Evolutionary conservation across 768 basidiomycete genomes (phyloP).

Genomic region (Cystofilobasidium macerans): DNA sequence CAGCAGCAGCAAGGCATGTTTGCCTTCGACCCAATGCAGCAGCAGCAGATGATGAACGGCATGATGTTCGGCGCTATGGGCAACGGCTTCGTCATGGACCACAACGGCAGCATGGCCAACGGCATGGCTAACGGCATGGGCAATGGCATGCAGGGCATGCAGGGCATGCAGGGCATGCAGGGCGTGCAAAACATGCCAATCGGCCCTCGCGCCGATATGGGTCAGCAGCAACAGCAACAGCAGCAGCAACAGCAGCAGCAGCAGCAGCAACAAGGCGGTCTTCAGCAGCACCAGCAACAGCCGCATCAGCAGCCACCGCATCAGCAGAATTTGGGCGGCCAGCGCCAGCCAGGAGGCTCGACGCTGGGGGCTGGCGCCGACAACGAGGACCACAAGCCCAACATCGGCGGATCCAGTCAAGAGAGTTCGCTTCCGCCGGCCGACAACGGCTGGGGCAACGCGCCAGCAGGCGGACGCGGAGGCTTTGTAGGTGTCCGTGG

Average conservation of each 20-base stretch:
- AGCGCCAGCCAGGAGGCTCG: background rate
- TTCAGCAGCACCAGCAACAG: background rate
- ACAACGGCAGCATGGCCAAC: background rate
- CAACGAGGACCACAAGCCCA: too few species aligned
- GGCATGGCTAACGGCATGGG: too few species aligned
- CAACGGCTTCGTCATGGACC: background rate
- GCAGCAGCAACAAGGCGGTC: background rate
- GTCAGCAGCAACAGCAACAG: background rate
- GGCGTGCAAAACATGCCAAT: too few species aligned
- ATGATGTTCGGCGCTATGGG: background rate
- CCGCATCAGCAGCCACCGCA: constrained; percentile 4
- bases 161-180: too few species aligned
- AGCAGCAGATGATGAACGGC: constrained; percentile 4
- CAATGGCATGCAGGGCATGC: background rate
- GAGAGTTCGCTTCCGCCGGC: background rate
- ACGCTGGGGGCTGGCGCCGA: background rate
- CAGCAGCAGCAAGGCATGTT: constrained; percentile 7
- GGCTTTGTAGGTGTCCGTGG: background rate
- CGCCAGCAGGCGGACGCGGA: background rate
- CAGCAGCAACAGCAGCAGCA: constrained; percentile 4
- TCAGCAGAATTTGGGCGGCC: background rate
- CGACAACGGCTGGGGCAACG: background rate
- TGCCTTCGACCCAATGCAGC: constrained; percentile 1
- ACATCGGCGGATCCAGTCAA: too few species aligned
- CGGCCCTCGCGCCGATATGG: background rate